Conservation (phyloP, 129 eudicot species). For the Tanacetum coccineum region DNA sequence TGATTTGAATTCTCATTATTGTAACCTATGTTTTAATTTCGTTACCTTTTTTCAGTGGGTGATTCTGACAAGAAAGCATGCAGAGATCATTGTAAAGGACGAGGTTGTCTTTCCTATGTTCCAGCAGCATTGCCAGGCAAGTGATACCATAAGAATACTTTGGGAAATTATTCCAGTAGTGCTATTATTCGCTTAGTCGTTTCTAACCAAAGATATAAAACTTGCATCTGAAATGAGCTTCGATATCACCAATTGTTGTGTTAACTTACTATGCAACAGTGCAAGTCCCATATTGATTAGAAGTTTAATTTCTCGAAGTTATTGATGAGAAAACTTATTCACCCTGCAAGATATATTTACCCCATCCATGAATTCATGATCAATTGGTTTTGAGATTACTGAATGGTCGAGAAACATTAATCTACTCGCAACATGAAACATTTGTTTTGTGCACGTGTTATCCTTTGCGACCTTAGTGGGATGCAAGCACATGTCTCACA, state of each 20-base stretch:
- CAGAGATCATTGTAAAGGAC: conserved; percentile 62
- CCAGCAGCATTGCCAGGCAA: conserved; percentile 88
- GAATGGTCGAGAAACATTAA: not conserved
- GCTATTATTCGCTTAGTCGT: no score
- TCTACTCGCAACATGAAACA: not conserved
- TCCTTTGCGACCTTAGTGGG: not conserved
- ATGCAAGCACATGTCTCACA: no score
- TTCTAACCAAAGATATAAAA: no score
- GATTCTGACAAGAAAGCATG: conserved; percentile 83
- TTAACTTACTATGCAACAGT: not conserved
- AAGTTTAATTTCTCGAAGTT: not conserved
- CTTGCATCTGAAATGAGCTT: not conserved
- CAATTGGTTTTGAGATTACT: not conserved
- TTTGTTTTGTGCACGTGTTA: not conserved
- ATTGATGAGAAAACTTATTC: not conserved
- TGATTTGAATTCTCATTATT: not conserved
- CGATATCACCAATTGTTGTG: not conserved
- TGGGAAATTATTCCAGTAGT: not conserved
- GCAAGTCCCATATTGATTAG: not conserved
- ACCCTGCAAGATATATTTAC: not conserved
- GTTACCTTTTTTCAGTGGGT: conserved; percentile 71
- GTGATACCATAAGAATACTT: conserved; percentile 11
- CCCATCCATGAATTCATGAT: not conserved
- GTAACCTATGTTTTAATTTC: conserved; percentile 6
- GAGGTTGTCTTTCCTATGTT: conserved; percentile 72